phyloP scores from a whole-genome alignment of 805 yeast genomes.

The Cyberlindnera xishuangbannaensis region DNA sequence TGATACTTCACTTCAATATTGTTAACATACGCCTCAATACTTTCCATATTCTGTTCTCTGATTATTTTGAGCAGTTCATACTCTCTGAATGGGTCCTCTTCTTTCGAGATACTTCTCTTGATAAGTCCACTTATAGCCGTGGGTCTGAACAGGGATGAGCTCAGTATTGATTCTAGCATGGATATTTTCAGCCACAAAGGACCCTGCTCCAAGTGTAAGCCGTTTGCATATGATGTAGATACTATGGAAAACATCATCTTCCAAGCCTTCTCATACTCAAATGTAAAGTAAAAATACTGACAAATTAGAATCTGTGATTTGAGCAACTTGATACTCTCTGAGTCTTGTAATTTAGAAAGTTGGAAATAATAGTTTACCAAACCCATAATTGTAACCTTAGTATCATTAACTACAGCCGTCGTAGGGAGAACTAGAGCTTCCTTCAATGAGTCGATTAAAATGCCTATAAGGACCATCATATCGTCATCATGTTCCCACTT shows the following conservation, averaged over 20 bases:
- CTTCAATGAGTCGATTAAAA: conserved; percentile 19
- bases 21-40: conserved; percentile 11
- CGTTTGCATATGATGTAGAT: conserved; percentile 18
- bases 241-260: conserved; percentile 19
- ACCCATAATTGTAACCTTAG: conserved; percentile 2
- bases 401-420: conserved; percentile 2
- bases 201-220: conserved; percentile 18
- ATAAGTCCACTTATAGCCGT: conserved; percentile 11
- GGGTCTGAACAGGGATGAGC: conserved; percentile 18
- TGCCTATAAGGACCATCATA: conserved; percentile 15
- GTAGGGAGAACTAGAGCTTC: conserved; percentile 5
- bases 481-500: conserved; percentile 18
- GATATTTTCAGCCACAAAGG: conserved; percentile 19
- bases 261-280: conserved; percentile 19
- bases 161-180: conserved; percentile 16
- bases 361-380: conserved; percentile 16
- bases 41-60: conserved; percentile 14
- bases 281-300: conserved; percentile 17
- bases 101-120: conserved; percentile 3
- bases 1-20: conserved; percentile 3
- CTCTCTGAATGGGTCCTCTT: conserved; percentile 15
- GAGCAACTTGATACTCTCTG: conserved; percentile 12
- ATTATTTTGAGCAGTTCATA: conserved; percentile 14
- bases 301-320: conserved; percentile 18
- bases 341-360: conserved; percentile 14